phyloP scores from a whole-genome alignment of 176 grass and related monocot genomes.

The Lolium rigidum region DNA sequence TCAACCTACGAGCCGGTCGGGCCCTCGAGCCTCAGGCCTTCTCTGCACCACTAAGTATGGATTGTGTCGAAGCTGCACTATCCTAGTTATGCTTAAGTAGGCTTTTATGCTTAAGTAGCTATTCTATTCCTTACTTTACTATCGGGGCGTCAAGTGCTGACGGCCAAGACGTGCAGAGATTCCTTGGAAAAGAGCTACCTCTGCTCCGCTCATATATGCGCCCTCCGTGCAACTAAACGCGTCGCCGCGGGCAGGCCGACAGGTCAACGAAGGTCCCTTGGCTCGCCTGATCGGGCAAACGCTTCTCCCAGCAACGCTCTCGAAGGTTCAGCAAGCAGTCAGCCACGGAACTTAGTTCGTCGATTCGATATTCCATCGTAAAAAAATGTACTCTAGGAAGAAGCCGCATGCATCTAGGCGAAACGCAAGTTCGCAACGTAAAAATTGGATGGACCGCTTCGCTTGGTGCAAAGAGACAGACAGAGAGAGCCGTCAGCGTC shows the following conservation, averaged over 20 bases:
- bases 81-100: not conserved
- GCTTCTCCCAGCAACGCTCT: too few species aligned
- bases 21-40: too few species aligned
- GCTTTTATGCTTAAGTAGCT: not conserved
- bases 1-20: too few species aligned
- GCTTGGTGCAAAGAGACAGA: not conserved
- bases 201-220: not conserved
- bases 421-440: not conserved
- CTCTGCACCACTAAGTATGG: too few species aligned
- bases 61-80: not conserved
- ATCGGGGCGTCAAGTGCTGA: not conserved
- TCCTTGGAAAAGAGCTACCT: not conserved
- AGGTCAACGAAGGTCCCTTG: conserved; percentile 30
- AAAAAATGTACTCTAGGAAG: conserved; percentile 1
- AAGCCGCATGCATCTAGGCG: conserved; percentile 30
- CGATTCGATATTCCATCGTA: not conserved
- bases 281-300: conserved; percentile 10
- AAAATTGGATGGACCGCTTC: not conserved
- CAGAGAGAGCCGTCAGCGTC: conserved; percentile 7
- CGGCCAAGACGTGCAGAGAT: conserved; percentile 3
- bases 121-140: not conserved
- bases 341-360: not conserved
- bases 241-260: conserved; percentile 26
- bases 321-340: too few species aligned
- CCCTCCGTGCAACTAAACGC: not conserved